phyloP scores from a whole-genome alignment of 2,329 filamentous ascomycete species.

The Chrysosporium keratinophilum region DNA sequence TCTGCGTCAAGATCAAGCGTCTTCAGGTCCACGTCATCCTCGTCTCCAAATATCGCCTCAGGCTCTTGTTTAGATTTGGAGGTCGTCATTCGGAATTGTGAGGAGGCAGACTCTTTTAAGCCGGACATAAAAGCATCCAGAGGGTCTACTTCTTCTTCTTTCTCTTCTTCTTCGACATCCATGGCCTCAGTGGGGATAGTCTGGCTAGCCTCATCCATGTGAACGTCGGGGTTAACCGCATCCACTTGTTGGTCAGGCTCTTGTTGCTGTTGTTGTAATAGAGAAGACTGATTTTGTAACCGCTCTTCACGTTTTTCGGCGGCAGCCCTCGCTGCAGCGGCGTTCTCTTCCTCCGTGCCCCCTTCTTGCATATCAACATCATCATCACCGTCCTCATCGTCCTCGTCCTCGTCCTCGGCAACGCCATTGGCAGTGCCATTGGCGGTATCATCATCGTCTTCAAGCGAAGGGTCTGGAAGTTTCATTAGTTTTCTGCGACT shows the following conservation, averaged over 20 bases:
- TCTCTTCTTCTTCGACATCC: slow-evolving; percentile 24
- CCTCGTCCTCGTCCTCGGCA: slow-evolving; percentile 54
- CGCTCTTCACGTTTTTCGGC: slow-evolving; percentile 73
- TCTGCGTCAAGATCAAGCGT: slow-evolving; percentile 54
- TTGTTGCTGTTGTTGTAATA: neutral
- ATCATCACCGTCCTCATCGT: slow-evolving; percentile 59
- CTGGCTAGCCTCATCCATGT: neutral
- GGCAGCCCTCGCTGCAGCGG: slow-evolving; percentile 72
- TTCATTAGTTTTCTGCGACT: slow-evolving; percentile 82
- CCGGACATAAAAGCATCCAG: slow-evolving; percentile 91
- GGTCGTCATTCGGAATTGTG: slow-evolving; percentile 16
- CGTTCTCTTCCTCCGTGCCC: slow-evolving; percentile 75
- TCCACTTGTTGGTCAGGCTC: neutral
- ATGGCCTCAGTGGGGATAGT: slow-evolving; percentile 13
- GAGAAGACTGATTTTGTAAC: slow-evolving; percentile 33
- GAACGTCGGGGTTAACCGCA: neutral
- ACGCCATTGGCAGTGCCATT: slow-evolving; percentile 42
- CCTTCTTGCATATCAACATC: slow-evolving; percentile 64
- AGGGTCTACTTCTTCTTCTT: slow-evolving; percentile 65
- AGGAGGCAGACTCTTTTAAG: slow-evolving; percentile 44
- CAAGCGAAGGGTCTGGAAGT: slow-evolving; percentile 65
- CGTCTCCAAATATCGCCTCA: slow-evolving; percentile 78
- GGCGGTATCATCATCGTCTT: slow-evolving; percentile 48
- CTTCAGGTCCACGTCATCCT: slow-evolving; percentile 59
- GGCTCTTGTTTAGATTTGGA: slow-evolving; percentile 52